A percentile compares a stretch with the other conserved stretches of the same genome.
Evolutionary conservation across 805 yeast genomes (phyloP).

Genomic region (Starmerella tilneyi): DNA sequence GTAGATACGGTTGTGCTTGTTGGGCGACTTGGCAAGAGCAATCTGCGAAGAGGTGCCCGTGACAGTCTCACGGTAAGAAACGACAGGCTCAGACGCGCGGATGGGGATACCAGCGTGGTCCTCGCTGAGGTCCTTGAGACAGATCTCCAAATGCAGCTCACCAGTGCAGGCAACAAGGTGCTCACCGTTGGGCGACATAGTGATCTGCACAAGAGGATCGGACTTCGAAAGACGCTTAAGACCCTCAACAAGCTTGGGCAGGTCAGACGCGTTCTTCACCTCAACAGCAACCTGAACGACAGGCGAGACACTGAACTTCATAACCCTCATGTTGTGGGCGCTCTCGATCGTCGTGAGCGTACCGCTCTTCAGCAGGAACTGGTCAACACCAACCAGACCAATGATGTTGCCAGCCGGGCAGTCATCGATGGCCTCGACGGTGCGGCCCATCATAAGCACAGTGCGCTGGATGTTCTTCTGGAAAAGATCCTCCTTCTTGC

Average conservation of each 20-base stretch:
- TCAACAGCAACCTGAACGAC: constrained; percentile 99
- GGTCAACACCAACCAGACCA: constrained; percentile 99
- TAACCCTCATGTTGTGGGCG: constrained; percentile 98
- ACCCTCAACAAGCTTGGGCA: constrained; percentile 99
- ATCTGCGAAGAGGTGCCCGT: constrained; percentile 84
- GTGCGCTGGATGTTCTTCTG: constrained; percentile 97
- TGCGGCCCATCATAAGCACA: constrained; percentile 99
- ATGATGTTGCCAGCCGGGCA: constrained; percentile 99
- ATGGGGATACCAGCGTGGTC: constrained; percentile 99
- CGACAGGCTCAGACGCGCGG: constrained; percentile 95
- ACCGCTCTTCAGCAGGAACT: constrained; percentile 98
- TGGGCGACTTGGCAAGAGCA: constrained; percentile 98
- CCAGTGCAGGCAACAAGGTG: constrained; percentile 99
- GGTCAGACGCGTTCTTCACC: constrained; percentile 98
- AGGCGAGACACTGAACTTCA: constrained; percentile 99
- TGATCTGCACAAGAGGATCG: constrained; percentile 92
- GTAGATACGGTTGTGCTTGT: constrained; percentile 99
- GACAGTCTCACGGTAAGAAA: constrained; percentile 97
- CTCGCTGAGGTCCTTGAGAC: constrained; percentile 88
- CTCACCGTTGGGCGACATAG: constrained; percentile 92
- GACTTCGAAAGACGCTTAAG: constrained; percentile 99
- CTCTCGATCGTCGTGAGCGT: constrained; percentile 93
- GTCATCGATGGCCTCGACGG: constrained; percentile 95
- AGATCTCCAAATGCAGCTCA: constrained; percentile 98
- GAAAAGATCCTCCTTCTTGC: constrained; percentile 96